A percentile compares a stretch with the other conserved stretches of the same genome.
Conservation (phyloP, 2,329 filamentous ascomycete genomes). For the Aspergillus unguis region DNA sequence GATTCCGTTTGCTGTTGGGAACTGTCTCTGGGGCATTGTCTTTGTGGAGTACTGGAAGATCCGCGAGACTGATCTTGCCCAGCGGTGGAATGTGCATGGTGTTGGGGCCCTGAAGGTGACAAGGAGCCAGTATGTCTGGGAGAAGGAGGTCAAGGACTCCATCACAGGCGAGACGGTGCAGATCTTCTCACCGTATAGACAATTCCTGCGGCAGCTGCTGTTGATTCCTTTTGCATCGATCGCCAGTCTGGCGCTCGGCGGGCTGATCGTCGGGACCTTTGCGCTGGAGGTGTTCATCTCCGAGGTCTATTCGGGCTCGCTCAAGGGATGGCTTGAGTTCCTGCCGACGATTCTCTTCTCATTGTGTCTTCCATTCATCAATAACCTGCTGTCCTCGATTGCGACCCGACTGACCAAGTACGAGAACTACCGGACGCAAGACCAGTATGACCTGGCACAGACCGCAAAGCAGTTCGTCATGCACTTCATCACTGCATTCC, state of each 20-base stretch:
- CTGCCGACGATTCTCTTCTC: constrained; percentile 86
- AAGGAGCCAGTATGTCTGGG: constrained; percentile 73
- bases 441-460: constrained; percentile 76
- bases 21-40: constrained; percentile 79
- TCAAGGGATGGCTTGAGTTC: constrained; percentile 81
- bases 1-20: constrained; percentile 71
- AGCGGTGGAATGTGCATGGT: constrained; percentile 84
- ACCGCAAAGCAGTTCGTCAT: constrained; percentile 92
- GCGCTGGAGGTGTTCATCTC: constrained; percentile 94
- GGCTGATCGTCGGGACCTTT: constrained; percentile 81
- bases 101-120: constrained; percentile 78
- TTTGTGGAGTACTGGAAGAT: constrained; percentile 98
- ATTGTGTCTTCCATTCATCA: constrained; percentile 73
- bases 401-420: constrained; percentile 74
- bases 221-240: constrained; percentile 80
- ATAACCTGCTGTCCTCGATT: constrained; percentile 68
- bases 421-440: constrained; percentile 90
- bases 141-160: constrained; percentile 71
- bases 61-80: constrained; percentile 78
- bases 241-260: constrained; percentile 69
- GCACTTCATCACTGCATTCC: constrained; percentile 94
- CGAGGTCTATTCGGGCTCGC: constrained; percentile 84
- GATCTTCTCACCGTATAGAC: constrained; percentile 71
- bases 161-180: constrained; percentile 76
- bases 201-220: constrained; percentile 71